phyloP scores from a whole-genome alignment of 2,329 filamentous ascomycete genomes.

The Arthrobotrys musiformis region DNA sequence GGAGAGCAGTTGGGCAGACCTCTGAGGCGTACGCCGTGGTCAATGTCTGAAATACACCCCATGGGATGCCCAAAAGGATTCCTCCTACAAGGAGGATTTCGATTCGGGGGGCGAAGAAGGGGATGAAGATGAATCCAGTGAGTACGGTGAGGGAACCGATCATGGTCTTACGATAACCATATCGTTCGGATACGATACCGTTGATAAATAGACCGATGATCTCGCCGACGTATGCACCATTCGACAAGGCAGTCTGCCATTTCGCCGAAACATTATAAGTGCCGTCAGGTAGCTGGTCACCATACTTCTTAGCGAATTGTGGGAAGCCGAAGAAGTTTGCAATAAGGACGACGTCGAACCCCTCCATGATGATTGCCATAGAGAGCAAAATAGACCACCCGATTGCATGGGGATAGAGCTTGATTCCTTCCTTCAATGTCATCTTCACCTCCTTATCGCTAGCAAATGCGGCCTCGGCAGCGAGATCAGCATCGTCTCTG shows the following conservation, averaged over 20 bases:
- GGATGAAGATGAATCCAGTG: slow-evolving; percentile 60
- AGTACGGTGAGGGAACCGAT: slow-evolving; percentile 49
- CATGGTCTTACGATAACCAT: slow-evolving; percentile 57
- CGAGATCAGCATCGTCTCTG: slow-evolving; percentile 6
- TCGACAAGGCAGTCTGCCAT: slow-evolving; percentile 73
- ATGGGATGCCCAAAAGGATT: slow-evolving; percentile 59
- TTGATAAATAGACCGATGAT: slow-evolving; percentile 57
- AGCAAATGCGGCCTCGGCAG: slow-evolving; percentile 42
- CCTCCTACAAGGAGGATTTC: slow-evolving; percentile 59
- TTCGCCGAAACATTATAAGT: slow-evolving; percentile 70
- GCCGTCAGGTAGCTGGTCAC: slow-evolving; percentile 65
- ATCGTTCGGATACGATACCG: slow-evolving; percentile 55
- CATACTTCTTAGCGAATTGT: slow-evolving; percentile 71
- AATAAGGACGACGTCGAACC: slow-evolving; percentile 60
- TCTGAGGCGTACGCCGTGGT: slow-evolving; percentile 74
- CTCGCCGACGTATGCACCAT: slow-evolving; percentile 60
- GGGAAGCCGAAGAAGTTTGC: slow-evolving; percentile 66
- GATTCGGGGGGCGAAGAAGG: slow-evolving; percentile 60
- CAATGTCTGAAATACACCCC: slow-evolving; percentile 60
- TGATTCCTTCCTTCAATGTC: slow-evolving; percentile 68
- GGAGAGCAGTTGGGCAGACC: slow-evolving; percentile 70
- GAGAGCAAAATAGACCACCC: slow-evolving; percentile 66
- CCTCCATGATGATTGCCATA: slow-evolving; percentile 67
- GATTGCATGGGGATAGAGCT: slow-evolving; percentile 63
- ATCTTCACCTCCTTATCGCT: slow-evolving; percentile 71